These are phyloP conservation scores for Linaria vulgaris DNA, from an alignment of 257 asterid genomes.

Conservation along the genomic window DNA sequence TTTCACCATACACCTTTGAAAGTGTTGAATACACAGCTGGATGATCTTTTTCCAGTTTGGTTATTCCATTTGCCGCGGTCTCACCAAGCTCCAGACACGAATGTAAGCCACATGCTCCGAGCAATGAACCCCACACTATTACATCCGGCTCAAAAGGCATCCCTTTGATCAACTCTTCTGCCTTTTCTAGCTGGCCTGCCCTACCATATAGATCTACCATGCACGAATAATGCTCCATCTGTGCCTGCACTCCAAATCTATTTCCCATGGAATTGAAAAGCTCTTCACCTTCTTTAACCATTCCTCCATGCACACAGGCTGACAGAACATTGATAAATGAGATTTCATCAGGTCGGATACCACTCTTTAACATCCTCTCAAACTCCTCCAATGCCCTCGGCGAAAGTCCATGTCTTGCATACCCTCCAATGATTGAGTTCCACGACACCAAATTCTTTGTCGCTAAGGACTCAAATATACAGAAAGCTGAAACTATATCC, in stretches of 20 bases:
- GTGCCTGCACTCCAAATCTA: slow-evolving; percentile 41
- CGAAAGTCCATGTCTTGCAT: slow-evolving; percentile 66
- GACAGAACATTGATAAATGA: slow-evolving; percentile 65
- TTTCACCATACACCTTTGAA: slow-evolving; percentile 54
- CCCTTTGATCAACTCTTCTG: slow-evolving; percentile 42
- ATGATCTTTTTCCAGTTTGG: slow-evolving; percentile 51
- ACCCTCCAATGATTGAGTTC: slow-evolving; percentile 77
- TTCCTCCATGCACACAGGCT: slow-evolving; percentile 75
- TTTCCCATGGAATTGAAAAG: slow-evolving; percentile 48
- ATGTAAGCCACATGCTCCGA: slow-evolving; percentile 66
- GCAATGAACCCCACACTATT: slow-evolving; percentile 76
- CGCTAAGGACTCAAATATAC: slow-evolving; percentile 43
- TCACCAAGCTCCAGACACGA: slow-evolving; percentile 54
- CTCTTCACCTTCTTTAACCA: slow-evolving; percentile 66
- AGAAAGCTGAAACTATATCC: slow-evolving; percentile 46
- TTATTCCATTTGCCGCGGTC: slow-evolving; percentile 55
- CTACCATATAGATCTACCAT: slow-evolving; percentile 78
- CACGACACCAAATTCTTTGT: slow-evolving; percentile 63
- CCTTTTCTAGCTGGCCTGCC: slow-evolving; percentile 71
- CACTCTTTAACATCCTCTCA: slow-evolving; percentile 43
- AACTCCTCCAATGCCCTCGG: slow-evolving; percentile 56
- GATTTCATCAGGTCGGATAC: slow-evolving; percentile 52
- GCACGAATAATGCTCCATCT: slow-evolving; percentile 74
- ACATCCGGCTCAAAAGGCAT: slow-evolving; percentile 84
- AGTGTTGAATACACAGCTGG: slow-evolving; percentile 58